A percentile compares a stretch with the other conserved stretches of the same genome.
Evolutionary conservation across 192 early-diverging fungal genomes (phyloP).

Genomic region (Backusella circina): DNA sequence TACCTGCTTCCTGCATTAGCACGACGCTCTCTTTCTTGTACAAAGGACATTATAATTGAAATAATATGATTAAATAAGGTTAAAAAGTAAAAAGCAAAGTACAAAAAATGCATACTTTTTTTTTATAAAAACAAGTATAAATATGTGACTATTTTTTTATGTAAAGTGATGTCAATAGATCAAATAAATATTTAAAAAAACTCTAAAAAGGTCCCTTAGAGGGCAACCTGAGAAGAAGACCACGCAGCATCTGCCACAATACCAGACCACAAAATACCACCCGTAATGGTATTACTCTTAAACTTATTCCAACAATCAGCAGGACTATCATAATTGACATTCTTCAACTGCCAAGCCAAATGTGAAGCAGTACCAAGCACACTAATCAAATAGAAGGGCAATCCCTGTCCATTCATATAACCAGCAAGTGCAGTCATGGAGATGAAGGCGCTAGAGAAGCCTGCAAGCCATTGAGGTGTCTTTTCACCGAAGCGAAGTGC

Average conservation of each 20-base stretch:
- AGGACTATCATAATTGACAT: constrained; percentile 63
- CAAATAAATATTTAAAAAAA: neutral
- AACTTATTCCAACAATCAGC: constrained; percentile 74
- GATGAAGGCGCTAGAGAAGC: constrained; percentile 69
- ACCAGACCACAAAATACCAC: constrained; percentile 72
- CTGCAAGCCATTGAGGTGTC: constrained; percentile 62
- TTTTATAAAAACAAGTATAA: neutral
- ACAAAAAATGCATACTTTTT: neutral
- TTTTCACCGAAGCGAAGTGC: constrained; percentile 80
- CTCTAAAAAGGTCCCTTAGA: neutral
- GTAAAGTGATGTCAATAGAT: neutral
- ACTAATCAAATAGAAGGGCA: constrained; percentile 68
- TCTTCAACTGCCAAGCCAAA: constrained; percentile 77
- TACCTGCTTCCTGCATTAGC: constrained; percentile 47
- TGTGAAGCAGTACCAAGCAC: constrained; percentile 73
- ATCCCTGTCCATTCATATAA: constrained; percentile 74
- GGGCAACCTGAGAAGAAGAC: neutral
- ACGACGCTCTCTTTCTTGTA: constrained; percentile 33
- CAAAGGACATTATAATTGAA: constrained; percentile 35
- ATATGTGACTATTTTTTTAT: neutral
- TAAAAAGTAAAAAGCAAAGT: neutral
- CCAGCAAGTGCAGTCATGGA: constrained; percentile 69
- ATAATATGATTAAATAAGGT: neutral
- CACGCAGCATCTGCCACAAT: constrained; percentile 57
- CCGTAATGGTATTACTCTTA: constrained; percentile 74